These are phyloP conservation scores for Chlorella sp. DNA, from an alignment of 139 green algal genomes.

Conservation along the genomic window DNA sequence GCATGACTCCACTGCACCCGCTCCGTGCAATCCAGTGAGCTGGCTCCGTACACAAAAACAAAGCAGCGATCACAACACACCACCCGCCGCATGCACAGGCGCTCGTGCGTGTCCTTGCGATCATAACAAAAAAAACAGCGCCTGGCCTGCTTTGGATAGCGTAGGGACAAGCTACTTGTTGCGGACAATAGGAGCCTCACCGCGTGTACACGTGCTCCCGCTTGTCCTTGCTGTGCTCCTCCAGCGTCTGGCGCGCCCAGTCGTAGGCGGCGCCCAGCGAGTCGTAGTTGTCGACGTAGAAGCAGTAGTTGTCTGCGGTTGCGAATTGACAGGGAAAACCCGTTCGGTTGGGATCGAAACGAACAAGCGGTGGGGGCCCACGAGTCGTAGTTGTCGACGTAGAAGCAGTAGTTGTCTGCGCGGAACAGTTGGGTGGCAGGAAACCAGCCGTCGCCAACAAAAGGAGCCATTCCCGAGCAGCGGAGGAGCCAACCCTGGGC, in stretches of 20 bases:
- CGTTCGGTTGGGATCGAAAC: too few species aligned
- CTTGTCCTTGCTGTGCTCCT: slow-evolving; percentile 78
- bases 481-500: too few species aligned
- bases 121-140: slow-evolving; percentile 70
- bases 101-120: slow-evolving; percentile 74
- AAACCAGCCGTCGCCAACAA: too few species aligned
- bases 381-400: not conserved
- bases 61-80: too few species aligned
- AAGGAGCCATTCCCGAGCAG: too few species aligned
- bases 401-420: not conserved
- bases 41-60: slow-evolving; percentile 41
- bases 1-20: too few species aligned
- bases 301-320: slow-evolving; percentile 91
- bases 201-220: slow-evolving; percentile 74
- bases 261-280: slow-evolving; percentile 70
- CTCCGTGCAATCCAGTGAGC: too few species aligned
- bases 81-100: slow-evolving; percentile 69
- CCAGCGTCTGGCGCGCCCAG: slow-evolving; percentile 87
- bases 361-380: too few species aligned
- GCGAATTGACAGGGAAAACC: too few species aligned
- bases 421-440: too few species aligned
- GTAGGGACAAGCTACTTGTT: too few species aligned
- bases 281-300: slow-evolving; percentile 91
- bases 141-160: too few species aligned
- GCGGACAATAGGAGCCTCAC: slow-evolving; percentile 49